A percentile compares a stretch with the other conserved stretches of the same genome.
These are phyloP conservation scores for Chionographis japonica DNA, from an alignment of 106 monocot species.

Conservation along the genomic window DNA sequence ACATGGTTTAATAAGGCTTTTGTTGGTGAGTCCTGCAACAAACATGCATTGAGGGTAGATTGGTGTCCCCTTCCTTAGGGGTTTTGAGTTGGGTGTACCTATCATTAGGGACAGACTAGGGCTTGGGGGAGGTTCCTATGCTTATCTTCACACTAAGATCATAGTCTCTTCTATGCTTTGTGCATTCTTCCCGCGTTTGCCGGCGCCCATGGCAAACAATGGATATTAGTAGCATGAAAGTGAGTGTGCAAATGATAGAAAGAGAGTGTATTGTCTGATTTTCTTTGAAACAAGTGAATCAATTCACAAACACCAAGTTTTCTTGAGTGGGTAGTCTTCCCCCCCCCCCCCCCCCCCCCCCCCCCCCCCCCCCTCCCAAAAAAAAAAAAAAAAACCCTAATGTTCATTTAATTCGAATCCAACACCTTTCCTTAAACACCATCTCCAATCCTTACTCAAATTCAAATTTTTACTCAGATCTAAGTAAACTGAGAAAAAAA, in stretches of 20 bases:
- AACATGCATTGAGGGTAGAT: not conserved
- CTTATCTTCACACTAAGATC: too few relatives aligned
- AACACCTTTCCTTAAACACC: not conserved
- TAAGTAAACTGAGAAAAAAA: too few relatives aligned
- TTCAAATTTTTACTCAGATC: too few relatives aligned
- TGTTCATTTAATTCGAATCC: not conserved
- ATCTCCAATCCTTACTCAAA: too few relatives aligned
- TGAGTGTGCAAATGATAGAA: not conserved
- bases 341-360: not conserved
- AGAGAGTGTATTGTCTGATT: not conserved
- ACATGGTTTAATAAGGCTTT: not conserved
- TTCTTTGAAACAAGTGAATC: constrained; percentile 3
- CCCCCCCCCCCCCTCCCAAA: not conserved
- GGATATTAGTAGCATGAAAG: not conserved
- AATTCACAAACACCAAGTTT: constrained; percentile 10
- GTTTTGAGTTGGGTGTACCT: not conserved
- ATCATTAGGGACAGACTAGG: not conserved
- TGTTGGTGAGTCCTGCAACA: not conserved
- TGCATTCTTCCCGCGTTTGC: constrained; percentile 22
- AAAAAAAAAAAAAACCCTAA: not conserved
- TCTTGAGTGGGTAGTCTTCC: constrained; percentile 13
- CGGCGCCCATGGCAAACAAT: constrained; percentile 10
- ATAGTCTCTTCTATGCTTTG: not conserved
- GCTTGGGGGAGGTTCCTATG: constrained; percentile 2
- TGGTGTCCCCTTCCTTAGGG: constrained; percentile 3